Percentiles rank a stretch among this genome's conserved stretches.
These are phyloP conservation scores for Gnomoniopsis smithogilvyi DNA, from an alignment of 2,329 filamentous ascomycete genomes.

Conservation along the genomic window DNA sequence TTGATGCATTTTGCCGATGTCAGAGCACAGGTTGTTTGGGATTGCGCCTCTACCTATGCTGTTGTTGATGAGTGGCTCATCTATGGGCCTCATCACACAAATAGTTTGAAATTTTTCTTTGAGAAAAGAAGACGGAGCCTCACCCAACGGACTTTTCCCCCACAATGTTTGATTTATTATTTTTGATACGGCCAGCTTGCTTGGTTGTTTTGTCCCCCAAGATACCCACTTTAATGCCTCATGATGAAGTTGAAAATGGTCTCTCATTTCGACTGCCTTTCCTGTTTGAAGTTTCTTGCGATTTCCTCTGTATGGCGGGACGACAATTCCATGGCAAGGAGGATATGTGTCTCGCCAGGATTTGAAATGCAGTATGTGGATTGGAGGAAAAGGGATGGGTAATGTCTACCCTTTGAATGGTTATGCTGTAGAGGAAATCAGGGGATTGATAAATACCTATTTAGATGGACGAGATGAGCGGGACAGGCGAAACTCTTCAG, in stretches of 20 bases:
- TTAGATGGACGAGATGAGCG: neutral
- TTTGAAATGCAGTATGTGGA: neutral
- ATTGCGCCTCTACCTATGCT: too few relatives aligned
- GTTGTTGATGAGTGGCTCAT: too few relatives aligned
- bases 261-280: neutral
- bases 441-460: neutral
- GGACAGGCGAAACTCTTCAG: neutral
- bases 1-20: too few relatives aligned
- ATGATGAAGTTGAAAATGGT: slow-evolving; percentile 7
- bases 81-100: too few relatives aligned
- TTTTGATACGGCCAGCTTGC: slow-evolving; percentile 5
- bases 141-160: slow-evolving; percentile 1
- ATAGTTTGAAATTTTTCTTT: neutral
- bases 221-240: slow-evolving; percentile 24
- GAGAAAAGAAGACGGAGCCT: too few relatives aligned
- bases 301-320: neutral
- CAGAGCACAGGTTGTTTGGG: too few relatives aligned
- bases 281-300: neutral
- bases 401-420: neutral
- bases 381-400: too few relatives aligned
- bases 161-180: slow-evolving; percentile 8
- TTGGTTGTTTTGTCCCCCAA: slow-evolving; percentile 12
- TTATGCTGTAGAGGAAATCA: neutral
- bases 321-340: neutral
- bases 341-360: neutral